Evolutionary conservation across 2,329 filamentous ascomycete genomes (phyloP).

Genomic region (Xylaria hypoxylon): DNA sequence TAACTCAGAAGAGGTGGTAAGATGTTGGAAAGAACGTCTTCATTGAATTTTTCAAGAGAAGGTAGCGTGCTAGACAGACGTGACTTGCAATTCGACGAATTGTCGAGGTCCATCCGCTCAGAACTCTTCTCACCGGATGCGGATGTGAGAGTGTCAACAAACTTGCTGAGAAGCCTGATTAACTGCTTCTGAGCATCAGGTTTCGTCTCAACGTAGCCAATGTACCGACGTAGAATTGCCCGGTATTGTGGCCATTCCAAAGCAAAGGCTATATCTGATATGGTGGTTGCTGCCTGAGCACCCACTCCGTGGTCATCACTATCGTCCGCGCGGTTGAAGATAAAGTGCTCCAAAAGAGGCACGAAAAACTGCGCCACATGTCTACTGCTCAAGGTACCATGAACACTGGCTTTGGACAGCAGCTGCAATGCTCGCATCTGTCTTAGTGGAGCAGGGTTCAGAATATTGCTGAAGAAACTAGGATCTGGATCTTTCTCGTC

Average conservation of each 20-base stretch:
- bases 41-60: slow-evolving; percentile 71
- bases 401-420: slow-evolving; percentile 75
- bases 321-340: slow-evolving; percentile 81
- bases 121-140: slow-evolving; percentile 58
- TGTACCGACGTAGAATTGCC: slow-evolving; percentile 84
- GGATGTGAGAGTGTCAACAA: slow-evolving; percentile 79
- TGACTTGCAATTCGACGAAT: slow-evolving; percentile 47
- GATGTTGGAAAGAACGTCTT: slow-evolving; percentile 79
- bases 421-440: slow-evolving; percentile 86
- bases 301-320: slow-evolving; percentile 86
- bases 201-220: slow-evolving; percentile 82
- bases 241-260: slow-evolving; percentile 93
- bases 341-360: slow-evolving; percentile 92
- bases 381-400: slow-evolving; percentile 74
- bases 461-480: slow-evolving; percentile 91
- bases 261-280: slow-evolving; percentile 78
- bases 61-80: slow-evolving; percentile 75
- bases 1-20: slow-evolving; percentile 84
- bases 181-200: slow-evolving; percentile 87
- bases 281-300: slow-evolving; percentile 84
- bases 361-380: slow-evolving; percentile 90
- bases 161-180: slow-evolving; percentile 81
- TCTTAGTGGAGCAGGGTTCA: slow-evolving; percentile 89
- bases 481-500: slow-evolving; percentile 73
- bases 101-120: slow-evolving; percentile 59